Evolutionary conservation across 1,139 yeast species (phyloP).

Genomic region (Candida mesenterica): DNA sequence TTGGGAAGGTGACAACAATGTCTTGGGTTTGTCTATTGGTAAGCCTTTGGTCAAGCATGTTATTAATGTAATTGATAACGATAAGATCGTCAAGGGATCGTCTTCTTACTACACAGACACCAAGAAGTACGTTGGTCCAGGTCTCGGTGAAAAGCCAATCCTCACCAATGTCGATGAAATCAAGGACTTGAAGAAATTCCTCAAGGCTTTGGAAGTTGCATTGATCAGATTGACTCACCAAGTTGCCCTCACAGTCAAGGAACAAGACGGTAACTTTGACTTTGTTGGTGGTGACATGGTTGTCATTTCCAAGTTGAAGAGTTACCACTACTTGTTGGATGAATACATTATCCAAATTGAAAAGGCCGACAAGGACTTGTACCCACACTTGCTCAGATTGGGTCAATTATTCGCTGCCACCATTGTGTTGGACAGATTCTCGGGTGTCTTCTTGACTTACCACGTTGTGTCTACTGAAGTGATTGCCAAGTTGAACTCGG

Average conservation of each 20-base stretch:
- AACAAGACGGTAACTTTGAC: conserved; percentile 51
- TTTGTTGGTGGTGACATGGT: conserved; percentile 60
- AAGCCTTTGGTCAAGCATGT: conserved; percentile 44
- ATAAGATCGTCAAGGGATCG: conserved; percentile 37
- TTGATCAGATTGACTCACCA: conserved; percentile 47
- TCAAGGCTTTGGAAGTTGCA: conserved; percentile 41
- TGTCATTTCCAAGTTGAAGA: conserved; percentile 58
- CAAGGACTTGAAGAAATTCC: conserved; percentile 30
- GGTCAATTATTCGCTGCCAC: conserved; percentile 61
- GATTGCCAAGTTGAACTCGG: conserved; percentile 46
- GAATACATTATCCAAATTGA: conserved; percentile 40
- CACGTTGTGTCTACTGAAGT: conserved; percentile 50
- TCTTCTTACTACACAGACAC: conserved; percentile 40
- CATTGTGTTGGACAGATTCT: conserved; percentile 67
- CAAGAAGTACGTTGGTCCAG: conserved; percentile 21
- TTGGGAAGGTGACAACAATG: conserved; percentile 55
- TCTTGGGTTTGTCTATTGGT: conserved; percentile 47
- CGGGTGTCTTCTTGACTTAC: conserved; percentile 73
- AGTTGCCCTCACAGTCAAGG: conserved; percentile 43
- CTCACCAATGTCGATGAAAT: conserved; percentile 30
- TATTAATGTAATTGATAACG: conserved; percentile 29
- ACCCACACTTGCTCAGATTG: conserved; percentile 30
- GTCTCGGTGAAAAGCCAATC: conserved; percentile 22
- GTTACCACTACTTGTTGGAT: conserved; percentile 53
- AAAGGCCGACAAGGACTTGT: conserved; percentile 21